These are phyloP conservation scores for Podospora tetraspora DNA, from an alignment of 495 filamentous ascomycete species.

Conservation along the genomic window DNA sequence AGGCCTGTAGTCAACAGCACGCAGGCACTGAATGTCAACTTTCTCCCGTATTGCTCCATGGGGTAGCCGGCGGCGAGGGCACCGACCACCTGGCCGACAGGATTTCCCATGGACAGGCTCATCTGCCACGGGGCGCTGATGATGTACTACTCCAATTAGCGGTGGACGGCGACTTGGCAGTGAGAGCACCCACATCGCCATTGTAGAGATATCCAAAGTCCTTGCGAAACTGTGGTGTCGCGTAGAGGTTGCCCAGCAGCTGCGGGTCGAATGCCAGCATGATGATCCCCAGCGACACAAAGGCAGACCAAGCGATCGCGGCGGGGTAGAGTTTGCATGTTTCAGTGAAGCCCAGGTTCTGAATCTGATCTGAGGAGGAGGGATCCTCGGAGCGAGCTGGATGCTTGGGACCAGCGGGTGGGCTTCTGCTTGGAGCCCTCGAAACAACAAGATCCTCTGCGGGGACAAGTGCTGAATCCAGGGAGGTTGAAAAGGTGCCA, in stretches of 20 bases:
- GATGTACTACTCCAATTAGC: conserved; percentile 14
- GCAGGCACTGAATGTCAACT: conserved; percentile 40
- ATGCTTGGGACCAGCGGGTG: neutral
- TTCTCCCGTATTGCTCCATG: conserved; percentile 42
- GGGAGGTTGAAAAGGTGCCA: neutral
- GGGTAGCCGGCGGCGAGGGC: conserved; percentile 44
- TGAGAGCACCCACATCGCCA: conserved; percentile 24
- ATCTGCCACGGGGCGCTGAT: conserved; percentile 44
- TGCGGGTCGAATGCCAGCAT: conserved; percentile 44
- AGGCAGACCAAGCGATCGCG: conserved; percentile 39
- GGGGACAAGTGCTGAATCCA: neutral
- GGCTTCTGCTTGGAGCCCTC: neutral
- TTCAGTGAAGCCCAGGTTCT: conserved; percentile 33
- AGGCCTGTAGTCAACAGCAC: conserved; percentile 41
- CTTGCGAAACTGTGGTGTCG: conserved; percentile 40
- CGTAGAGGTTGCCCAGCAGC: conserved; percentile 42
- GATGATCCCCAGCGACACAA: conserved; percentile 42
- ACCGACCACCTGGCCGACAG: conserved; percentile 43
- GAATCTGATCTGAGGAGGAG: neutral
- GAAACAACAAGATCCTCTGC: neutral
- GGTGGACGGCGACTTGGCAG: neutral
- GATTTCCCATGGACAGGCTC: conserved; percentile 42
- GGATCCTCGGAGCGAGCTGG: neutral
- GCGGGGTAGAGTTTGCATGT: conserved; percentile 37
- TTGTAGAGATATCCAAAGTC: conserved; percentile 39